These are phyloP conservation scores for Aspergillus bombycis DNA, from an alignment of 2,329 filamentous ascomycete genomes.

Conservation along the genomic window DNA sequence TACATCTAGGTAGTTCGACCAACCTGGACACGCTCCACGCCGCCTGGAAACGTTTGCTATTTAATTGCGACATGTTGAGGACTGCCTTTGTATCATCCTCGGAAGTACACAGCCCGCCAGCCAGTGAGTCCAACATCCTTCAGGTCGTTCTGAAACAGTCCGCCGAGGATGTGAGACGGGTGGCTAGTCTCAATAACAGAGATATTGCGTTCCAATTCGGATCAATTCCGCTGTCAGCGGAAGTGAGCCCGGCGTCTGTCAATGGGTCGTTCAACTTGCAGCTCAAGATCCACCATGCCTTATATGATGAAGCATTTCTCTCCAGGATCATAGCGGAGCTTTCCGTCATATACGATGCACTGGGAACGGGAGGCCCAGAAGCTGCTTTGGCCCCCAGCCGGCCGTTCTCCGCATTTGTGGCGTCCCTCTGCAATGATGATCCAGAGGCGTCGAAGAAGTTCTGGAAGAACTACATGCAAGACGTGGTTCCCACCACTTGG, in stretches of 20 bases:
- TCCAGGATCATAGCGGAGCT: neutral
- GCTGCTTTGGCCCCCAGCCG: neutral
- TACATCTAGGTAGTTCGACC: neutral
- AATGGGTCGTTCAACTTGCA: neutral
- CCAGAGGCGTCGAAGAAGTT: neutral
- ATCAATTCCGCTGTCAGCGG: neutral
- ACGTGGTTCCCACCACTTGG: neutral
- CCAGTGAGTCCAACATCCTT: neutral
- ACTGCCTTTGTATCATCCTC: neutral
- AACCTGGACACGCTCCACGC: neutral
- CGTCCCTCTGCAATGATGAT: neutral
- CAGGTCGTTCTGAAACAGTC: neutral
- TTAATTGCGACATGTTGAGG: neutral
- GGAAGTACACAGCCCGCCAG: neutral
- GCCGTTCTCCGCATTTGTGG: neutral
- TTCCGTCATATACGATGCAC: neutral
- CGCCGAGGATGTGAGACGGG: neutral
- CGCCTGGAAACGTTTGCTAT: neutral
- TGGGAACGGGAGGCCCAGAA: neutral
- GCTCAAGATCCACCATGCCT: neutral
- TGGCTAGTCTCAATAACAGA: neutral
- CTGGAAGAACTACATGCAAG: neutral
- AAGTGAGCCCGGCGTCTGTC: neutral
- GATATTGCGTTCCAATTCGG: neutral
- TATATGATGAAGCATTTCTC: neutral